These are phyloP conservation scores for Glarea lozoyensis DNA, from an alignment of 495 filamentous ascomycete species.

Conservation along the genomic window DNA sequence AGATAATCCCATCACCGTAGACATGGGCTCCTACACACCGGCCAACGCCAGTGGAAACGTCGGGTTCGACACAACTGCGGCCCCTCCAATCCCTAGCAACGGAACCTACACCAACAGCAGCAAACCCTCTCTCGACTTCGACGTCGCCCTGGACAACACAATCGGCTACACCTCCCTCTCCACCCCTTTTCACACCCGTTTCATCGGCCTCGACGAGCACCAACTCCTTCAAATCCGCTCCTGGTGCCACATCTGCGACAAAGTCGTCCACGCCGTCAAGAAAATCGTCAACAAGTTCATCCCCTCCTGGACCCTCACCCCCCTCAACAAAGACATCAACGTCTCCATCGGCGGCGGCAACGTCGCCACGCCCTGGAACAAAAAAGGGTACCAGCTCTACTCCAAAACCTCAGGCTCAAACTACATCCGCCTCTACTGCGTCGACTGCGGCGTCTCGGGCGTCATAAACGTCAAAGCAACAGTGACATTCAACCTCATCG, in stretches of 20 bases:
- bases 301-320: slow-evolving; percentile 1
- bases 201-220: not conserved
- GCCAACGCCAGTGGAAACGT: not conserved
- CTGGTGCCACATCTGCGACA: not conserved
- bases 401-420: slow-evolving; percentile 1
- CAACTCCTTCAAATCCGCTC: not conserved
- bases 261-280: not conserved
- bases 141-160: not conserved
- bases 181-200: not conserved
- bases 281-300: not conserved
- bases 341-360: not conserved
- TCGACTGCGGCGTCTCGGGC: not conserved
- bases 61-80: not conserved
- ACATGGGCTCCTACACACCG: slow-evolving; percentile 1
- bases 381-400: slow-evolving; percentile 1
- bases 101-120: not conserved
- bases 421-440: not conserved
- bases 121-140: not conserved
- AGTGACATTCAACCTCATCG: slow-evolving; percentile 1
- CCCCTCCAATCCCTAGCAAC: not conserved
- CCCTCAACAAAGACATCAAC: not conserved
- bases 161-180: not conserved
- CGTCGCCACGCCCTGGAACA: not conserved
- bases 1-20: slow-evolving; percentile 1
- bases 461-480: not conserved